Evolutionary conservation across 2,329 filamentous ascomycete species (phyloP), one percentile per base, ranked within the genome.

Genomic region (Fusarium kyushuense): DNA sequence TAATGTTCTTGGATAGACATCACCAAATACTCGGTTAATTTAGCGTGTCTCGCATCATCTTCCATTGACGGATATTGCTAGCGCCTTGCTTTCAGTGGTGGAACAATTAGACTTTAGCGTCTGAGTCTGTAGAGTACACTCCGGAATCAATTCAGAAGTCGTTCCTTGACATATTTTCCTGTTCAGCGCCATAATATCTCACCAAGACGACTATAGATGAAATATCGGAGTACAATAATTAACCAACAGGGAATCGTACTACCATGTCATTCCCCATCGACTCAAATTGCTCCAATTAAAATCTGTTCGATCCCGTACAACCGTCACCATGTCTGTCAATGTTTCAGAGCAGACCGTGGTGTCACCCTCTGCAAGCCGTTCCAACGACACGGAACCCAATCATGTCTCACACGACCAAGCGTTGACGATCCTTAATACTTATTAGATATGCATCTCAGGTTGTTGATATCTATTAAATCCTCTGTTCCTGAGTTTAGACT

Each of bases 341-440:
- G 30, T 54, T 35, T 47, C 52, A n/a, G 13, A 6, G 17, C 8
- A 12, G 6, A 12, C 16, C 21, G 17, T 13, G 14, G n/a, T 36
- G 23, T 38, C 33, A 40, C 23, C 11, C 13, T 36, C 23, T 27
- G 46, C 17, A 14, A 49, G 6, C 2, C 19, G 30, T 54, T 48
- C 52, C 52, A 48, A n/a, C 41, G 10, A 13, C 14, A 21, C 30
- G 52, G 52, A 54, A 54, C 19, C 52, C 52, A 54, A 54, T 54
- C 21, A 48, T 17, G 8, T 14, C 12, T 2, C 25, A 17, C 10
- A 17, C 29, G 14, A 11, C 11, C 25, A 27, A 27, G 11, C 14
- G 21, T 36, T 25, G 30, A 35, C 17, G 30, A 47, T 35, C 40
- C 14, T 17, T 3, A 10, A 21, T 40, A 36, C 35, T 5, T 30